Evolutionary conservation across 1,284 basidiomycete genomes (phyloP).

Genomic region (Ustilago hordei): DNA sequence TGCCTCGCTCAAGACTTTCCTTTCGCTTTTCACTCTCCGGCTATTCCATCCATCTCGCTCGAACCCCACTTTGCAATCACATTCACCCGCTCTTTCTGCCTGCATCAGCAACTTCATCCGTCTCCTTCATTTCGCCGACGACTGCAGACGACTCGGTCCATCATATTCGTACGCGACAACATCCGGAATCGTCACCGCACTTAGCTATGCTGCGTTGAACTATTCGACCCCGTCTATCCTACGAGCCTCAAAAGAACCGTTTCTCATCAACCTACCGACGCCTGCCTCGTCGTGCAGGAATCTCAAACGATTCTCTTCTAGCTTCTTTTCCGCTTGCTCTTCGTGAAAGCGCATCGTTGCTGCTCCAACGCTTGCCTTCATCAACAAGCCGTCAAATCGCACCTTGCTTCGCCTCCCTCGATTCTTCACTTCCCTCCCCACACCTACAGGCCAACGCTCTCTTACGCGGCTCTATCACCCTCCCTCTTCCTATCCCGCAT

Average conservation of each 20-base stretch:
- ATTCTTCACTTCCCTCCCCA: background rate
- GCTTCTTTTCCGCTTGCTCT: background rate
- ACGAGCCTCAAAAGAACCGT: background rate
- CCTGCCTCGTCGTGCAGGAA: conserved; percentile 17
- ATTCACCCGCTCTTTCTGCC: background rate
- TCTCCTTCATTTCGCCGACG: background rate
- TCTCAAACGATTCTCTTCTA: background rate
- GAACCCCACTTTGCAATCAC: background rate
- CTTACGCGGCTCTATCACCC: background rate
- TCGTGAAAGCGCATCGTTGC: conserved; percentile 13
- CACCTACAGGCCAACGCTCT: background rate
- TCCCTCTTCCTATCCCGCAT: background rate
- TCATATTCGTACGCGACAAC: background rate
- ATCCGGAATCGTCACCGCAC: background rate
- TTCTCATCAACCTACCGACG: conserved; percentile 10
- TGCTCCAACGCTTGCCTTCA: conserved; percentile 20
- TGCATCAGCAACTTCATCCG: background rate
- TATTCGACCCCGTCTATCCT: background rate
- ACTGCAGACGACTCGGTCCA: background rate
- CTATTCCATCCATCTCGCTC: background rate
- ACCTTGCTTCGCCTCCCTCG: conserved; percentile 28
- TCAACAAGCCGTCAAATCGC: conserved; percentile 26
- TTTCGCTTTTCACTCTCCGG: background rate
- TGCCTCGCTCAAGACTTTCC: background rate
- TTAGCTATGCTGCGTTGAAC: conserved; percentile 19